These are phyloP conservation scores for Hemileccinum impolitum DNA, from an alignment of 768 basidiomycete genomes.

Conservation along the genomic window DNA sequence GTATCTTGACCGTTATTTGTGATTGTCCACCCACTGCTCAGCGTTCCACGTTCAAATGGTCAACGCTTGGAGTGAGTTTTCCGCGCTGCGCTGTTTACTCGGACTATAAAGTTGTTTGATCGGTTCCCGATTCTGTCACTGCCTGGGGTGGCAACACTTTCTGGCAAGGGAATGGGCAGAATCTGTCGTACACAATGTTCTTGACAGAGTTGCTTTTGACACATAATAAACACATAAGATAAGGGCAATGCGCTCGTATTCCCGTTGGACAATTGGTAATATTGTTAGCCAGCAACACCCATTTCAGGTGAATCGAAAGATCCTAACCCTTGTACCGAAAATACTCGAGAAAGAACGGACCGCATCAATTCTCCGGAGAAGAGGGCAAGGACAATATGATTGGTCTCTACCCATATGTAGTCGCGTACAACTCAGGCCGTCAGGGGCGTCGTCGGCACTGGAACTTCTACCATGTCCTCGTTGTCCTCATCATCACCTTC, in stretches of 20 bases:
- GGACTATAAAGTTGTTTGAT: not conserved
- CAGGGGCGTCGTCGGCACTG: constrained; percentile 19
- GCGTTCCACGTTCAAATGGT: not conserved
- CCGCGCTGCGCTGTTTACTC: not conserved
- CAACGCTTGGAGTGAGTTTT: constrained; percentile 1
- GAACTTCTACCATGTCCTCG: constrained; percentile 30
- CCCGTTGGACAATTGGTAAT: too few relatives aligned
- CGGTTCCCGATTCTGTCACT: not conserved
- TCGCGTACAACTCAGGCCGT: constrained; percentile 5
- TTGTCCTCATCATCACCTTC: constrained; percentile 15
- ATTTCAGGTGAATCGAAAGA: not conserved
- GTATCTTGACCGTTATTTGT: constrained; percentile 21
- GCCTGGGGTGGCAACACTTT: not conserved
- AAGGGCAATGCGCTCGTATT: too few relatives aligned
- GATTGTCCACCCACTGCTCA: constrained; percentile 8
- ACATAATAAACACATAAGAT: too few relatives aligned
- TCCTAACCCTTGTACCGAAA: too few relatives aligned
- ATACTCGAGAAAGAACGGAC: too few relatives aligned
- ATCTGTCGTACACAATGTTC: not conserved
- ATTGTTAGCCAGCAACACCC: too few relatives aligned
- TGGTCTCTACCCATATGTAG: not conserved
- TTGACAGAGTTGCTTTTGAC: not conserved
- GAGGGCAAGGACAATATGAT: not conserved
- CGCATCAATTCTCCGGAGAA: not conserved
- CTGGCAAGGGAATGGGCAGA: not conserved